Evolutionary conservation across 192 early-diverging fungal genomes (phyloP), one percentile per base, ranked within the genome.

Genomic region (Backusella liffmaniae): DNA sequence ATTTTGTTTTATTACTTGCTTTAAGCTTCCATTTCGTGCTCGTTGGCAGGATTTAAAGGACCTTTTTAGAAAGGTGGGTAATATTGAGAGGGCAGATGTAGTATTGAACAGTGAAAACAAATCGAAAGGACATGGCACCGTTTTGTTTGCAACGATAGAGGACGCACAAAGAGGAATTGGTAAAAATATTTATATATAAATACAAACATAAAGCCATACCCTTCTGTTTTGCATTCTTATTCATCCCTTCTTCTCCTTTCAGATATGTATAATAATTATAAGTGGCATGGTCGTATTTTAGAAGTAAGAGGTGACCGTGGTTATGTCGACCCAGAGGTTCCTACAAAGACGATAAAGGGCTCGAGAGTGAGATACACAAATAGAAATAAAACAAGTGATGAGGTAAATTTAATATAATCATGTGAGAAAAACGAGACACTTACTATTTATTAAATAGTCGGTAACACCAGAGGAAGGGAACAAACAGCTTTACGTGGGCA

Each of bases 1-100:
- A 56, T 34, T 26, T 35, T 65, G 12, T 74, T 26, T 35, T 65
- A 16, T 74, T 62, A 30, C 37, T 70, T 66, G 18, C 10, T 77
- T 53, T 15, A 73, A 94, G 89, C 77, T 94, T 42, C 92, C 93
- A 3, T 94, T 90, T 69, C 76, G 84, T 56, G 86, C 92, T n/a
- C 81, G 88, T 65, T 93, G 91, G 93, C 93, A 93, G 80, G 91
- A 93, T 53, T 77, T 92, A 32, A 92, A 90, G 51, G 89, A 90
- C 75, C 72, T 88, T 16, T 92, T 95, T 82, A 80, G 90, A 56
- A 84, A 92, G 62, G 88, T 89, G n/a, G 94, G 92, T 35, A 82
- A 82, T 16, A 89, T 93, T 9, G 68, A 90, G 36, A 84, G 93
- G 8, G 88, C 90, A 9, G 93, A 93, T 77, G 89, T 94, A 29